These are phyloP conservation scores for Quercus robur DNA, from an alignment of 306 rosid genomes.

Conservation along the genomic window DNA sequence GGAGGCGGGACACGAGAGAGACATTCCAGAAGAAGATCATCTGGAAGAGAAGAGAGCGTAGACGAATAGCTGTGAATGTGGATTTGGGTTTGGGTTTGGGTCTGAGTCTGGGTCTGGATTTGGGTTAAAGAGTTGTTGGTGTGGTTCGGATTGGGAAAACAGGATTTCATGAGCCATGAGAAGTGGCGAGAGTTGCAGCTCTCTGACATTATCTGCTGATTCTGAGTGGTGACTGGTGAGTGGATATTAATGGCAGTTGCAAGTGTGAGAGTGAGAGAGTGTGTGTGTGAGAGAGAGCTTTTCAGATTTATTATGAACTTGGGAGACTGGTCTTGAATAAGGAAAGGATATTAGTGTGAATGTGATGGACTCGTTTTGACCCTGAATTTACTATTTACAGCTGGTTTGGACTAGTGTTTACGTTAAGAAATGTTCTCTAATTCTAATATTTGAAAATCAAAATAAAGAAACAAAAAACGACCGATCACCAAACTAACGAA, in stretches of 20 bases:
- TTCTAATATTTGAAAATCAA: too few relatives aligned
- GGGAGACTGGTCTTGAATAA: background rate
- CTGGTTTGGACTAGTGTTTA: too few relatives aligned
- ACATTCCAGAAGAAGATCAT: conserved; percentile 61
- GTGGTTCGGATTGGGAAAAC: conserved; percentile 53
- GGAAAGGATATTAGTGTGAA: too few relatives aligned
- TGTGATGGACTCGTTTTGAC: background rate
- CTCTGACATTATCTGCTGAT: conserved; percentile 23
- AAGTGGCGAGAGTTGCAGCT: conserved; percentile 72
- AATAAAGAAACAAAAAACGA: too few relatives aligned
- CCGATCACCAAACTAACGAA: too few relatives aligned
- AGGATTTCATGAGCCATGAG: conserved; percentile 72
- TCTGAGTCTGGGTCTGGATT: background rate
- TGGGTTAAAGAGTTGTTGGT: background rate
- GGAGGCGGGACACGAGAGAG: conserved; percentile 49
- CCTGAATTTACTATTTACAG: too few relatives aligned
- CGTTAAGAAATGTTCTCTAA: too few relatives aligned
- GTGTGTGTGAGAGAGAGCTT: background rate
- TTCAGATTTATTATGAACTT: background rate
- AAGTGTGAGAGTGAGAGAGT: background rate
- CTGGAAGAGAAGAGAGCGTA: conserved; percentile 55
- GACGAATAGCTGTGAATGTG: conserved; percentile 11
- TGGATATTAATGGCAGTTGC: conserved; percentile 21
- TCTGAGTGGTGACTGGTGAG: background rate
- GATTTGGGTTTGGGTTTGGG: background rate